Percentiles rank a stretch among this genome's conserved stretches.
phyloP scores from a whole-genome alignment of 768 basidiomycete species.

The Cyclocybe cylindracea region DNA sequence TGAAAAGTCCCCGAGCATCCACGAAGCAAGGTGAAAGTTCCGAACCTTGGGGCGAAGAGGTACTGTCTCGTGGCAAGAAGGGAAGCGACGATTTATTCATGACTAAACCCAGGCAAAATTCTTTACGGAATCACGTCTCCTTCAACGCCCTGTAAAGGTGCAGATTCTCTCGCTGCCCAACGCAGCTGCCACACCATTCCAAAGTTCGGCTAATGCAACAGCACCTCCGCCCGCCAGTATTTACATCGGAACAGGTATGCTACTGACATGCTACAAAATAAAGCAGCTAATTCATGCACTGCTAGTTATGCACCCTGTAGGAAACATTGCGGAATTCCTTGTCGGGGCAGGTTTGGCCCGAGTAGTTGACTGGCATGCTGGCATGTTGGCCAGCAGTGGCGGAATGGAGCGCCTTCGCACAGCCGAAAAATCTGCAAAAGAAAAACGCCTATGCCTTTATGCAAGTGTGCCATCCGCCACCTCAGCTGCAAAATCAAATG shows the following conservation, averaged over 20 bases:
- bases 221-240: conserved; percentile 73
- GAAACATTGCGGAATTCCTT: conserved; percentile 91
- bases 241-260: conserved; percentile 84
- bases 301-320: conserved; percentile 84
- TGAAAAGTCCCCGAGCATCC: conserved; percentile 71
- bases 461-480: conserved; percentile 47
- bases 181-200: conserved; percentile 80
- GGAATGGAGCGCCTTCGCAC: conserved; percentile 87
- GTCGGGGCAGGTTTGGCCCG: conserved; percentile 85
- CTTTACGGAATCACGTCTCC: conserved; percentile 88
- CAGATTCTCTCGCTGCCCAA: conserved; percentile 80
- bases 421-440: conserved; percentile 81
- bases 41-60: conserved; percentile 90
- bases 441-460: conserved; percentile 71
- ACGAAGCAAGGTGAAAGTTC: conserved; percentile 74
- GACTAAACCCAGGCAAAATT: conserved; percentile 72
- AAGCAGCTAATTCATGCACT: not conserved
- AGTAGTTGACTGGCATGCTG: conserved; percentile 97
- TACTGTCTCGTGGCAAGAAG: conserved; percentile 30
- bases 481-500: conserved; percentile 47
- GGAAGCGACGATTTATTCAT: conserved; percentile 9
- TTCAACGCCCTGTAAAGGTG: conserved; percentile 77
- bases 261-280: not conserved
- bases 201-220: conserved; percentile 49
- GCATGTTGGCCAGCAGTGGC: conserved; percentile 82